Evolutionary conservation across 108 stramenopile genomes (phyloP).

Genomic region (Pseudonitzschia pungens): DNA sequence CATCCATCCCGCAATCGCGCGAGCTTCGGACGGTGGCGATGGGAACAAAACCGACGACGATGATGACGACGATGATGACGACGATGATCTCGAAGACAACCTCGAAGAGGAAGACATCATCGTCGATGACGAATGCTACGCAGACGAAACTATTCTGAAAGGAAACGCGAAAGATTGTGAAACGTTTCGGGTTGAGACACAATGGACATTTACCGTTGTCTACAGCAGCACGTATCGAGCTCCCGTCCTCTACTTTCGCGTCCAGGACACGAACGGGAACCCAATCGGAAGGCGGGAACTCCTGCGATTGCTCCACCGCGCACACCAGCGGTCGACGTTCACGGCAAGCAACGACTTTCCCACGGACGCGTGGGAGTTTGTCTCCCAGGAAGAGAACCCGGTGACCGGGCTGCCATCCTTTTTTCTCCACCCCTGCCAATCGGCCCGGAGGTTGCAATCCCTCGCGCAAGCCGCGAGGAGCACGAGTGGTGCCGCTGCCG

Average conservation of each 20-base stretch:
- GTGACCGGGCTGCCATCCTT: conserved; percentile 56
- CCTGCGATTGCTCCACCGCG: conserved; percentile 21
- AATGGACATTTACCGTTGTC: conserved; percentile 68
- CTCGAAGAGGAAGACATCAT: conserved; percentile 22
- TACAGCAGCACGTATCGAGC: conserved; percentile 62
- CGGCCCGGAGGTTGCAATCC: conserved; percentile 42
- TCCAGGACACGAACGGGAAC: conserved; percentile 37
- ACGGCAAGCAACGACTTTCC: conserved; percentile 14
- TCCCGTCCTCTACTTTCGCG: conserved; percentile 69
- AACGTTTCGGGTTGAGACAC: conserved; percentile 10
- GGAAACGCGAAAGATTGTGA: not conserved
- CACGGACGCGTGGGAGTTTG: conserved; percentile 67
- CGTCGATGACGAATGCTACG: conserved; percentile 9
- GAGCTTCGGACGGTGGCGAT: too few species aligned
- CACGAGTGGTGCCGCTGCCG: not conserved
- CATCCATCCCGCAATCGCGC: not conserved
- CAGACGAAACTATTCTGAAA: not conserved
- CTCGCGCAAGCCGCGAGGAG: conserved; percentile 7
- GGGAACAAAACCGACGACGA: not conserved
- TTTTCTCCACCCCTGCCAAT: conserved; percentile 80
- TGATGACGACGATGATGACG: not conserved
- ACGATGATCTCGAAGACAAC: conserved; percentile 20
- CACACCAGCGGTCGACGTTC: not conserved
- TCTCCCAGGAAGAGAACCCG: conserved; percentile 76
- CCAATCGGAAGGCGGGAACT: conserved; percentile 40